Evolutionary conservation across 768 basidiomycete species (phyloP).

Genomic region (Suillus variegatus): DNA sequence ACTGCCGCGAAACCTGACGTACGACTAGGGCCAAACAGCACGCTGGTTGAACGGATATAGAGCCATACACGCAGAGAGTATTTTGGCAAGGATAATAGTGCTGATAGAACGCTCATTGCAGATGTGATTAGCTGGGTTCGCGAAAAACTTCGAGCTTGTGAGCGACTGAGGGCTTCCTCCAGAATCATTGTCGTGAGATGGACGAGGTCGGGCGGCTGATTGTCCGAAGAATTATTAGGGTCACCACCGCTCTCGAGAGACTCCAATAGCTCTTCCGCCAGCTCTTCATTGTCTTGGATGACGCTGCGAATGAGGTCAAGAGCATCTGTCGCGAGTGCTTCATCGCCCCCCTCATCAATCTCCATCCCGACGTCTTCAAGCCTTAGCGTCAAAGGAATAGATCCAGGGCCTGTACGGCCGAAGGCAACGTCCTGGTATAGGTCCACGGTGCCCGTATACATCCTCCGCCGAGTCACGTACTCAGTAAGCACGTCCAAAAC

Average conservation of each 20-base stretch:
- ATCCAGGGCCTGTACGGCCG: conserved; percentile 40
- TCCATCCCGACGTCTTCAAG: conserved; percentile 78
- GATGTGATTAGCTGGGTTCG: conserved; percentile 72
- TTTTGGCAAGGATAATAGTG: conserved; percentile 68
- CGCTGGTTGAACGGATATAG: conserved; percentile 76
- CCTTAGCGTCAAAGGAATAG: conserved; percentile 44
- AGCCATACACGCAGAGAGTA: conserved; percentile 89
- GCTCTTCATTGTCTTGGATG: conserved; percentile 65
- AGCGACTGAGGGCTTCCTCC: conserved; percentile 69
- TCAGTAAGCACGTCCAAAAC: conserved; percentile 80
- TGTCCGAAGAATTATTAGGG: conserved; percentile 31
- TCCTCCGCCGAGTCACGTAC: conserved; percentile 62
- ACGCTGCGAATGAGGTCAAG: conserved; percentile 29
- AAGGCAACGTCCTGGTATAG: conserved; percentile 56
- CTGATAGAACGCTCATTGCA: conserved; percentile 78
- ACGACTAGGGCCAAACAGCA: conserved; percentile 71
- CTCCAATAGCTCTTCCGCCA: conserved; percentile 63
- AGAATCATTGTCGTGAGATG: conserved; percentile 81
- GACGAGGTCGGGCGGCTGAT: conserved; percentile 67
- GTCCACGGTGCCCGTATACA: conserved; percentile 39
- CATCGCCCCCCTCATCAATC: conserved; percentile 58
- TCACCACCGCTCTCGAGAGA: conserved; percentile 48
- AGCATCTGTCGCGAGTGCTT: conserved; percentile 57
- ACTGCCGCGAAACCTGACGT: conserved; percentile 57
- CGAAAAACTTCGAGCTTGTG: conserved; percentile 43